Percentiles rank a stretch among this genome's conserved stretches.
phyloP scores from a whole-genome alignment of 2,329 filamentous ascomycete species.

The Phialophora tarda region DNA sequence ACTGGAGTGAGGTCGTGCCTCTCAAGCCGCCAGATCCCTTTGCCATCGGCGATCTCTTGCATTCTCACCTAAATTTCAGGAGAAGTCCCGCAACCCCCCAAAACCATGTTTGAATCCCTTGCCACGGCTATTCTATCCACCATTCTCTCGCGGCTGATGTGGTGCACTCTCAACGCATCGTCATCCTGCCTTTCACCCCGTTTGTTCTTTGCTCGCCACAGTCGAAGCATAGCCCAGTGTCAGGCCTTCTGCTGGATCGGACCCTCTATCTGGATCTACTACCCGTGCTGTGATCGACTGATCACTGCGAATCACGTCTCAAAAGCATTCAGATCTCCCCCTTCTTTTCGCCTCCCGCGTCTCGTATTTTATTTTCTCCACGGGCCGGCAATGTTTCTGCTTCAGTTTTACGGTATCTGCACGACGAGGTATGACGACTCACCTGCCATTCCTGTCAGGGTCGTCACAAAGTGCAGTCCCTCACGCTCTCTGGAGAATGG shows the following conservation, averaged over 20 bases:
- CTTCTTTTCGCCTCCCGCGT: neutral
- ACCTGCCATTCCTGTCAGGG: neutral
- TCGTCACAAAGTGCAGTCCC: neutral
- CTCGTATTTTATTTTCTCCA: slow-evolving; percentile 6
- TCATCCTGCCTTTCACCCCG: neutral
- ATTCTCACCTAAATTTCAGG: slow-evolving; percentile 1
- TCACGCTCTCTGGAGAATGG: neutral
- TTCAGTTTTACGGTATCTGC: neutral
- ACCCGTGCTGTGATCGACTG: slow-evolving; percentile 19
- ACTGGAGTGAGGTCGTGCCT: neutral
- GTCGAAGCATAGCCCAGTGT: neutral
- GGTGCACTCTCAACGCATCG: neutral
- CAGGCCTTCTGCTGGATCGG: slow-evolving; percentile 21
- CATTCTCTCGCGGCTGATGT: neutral
- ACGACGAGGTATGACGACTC: slow-evolving; percentile 1
- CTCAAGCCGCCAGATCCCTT: neutral
- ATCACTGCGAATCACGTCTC: slow-evolving; percentile 1
- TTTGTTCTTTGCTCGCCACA: neutral
- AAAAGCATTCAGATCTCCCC: slow-evolving; percentile 5
- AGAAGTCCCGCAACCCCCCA: neutral
- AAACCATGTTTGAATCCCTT: neutral
- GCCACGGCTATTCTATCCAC: neutral
- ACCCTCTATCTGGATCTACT: slow-evolving; percentile 24
- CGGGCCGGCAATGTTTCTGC: neutral
- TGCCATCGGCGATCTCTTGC: slow-evolving; percentile 6